Base-by-base conservation (phyloP, 768 basidiomycete genomes). In the Phylloporus sp. region DNA sequence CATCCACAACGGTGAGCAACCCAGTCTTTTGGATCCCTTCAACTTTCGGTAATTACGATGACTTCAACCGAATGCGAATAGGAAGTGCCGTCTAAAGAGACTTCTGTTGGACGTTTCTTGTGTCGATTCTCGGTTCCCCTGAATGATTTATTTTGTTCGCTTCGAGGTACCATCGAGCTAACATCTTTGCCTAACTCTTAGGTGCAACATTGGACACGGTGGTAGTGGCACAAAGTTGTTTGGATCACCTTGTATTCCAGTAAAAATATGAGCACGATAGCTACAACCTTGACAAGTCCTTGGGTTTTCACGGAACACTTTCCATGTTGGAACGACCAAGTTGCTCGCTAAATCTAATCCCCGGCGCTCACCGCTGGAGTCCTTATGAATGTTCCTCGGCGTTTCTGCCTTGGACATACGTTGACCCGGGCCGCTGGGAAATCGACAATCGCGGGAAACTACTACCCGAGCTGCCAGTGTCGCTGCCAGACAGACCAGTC, bases 81-180 rank as follows among this genome's bases (percentile, higher is more conserved):
- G 67, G 67, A 69, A 69, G 67, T 69, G 67, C 67, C 67, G 67
- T 69, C 67, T 61, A 39, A 70, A 56, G 65, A 57, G 53, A 45
- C 44, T 3, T 55, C 41, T 34, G 38, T 13, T 54, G 54, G 63
- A 52, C 60, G 58, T 59, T 54, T 58, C 61, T 67, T 42, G 29
- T 70, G 67, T 69, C 65, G 67, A 69, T 41, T 55, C 62, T 45
- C 69, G 67, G 69, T 69, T 67, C 65, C n/a, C 56, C 67, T 70
- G 69, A 69, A 26, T 40, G 31, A 24, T 39, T 32, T 38, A 38
- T n/a, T 16, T 20, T 39, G 20, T 15, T 11, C 16, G 5, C 4
- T 5, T 1, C 23, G 5, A 13, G n/a, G 15, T n/a, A 11, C 28
- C 40, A 13, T 23, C 24, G 20, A 45, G 13, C 59, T 62, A 29